These are phyloP conservation scores for Cryptosporidium bovis DNA, from an alignment of 169 alveolate species.

Conservation along the genomic window DNA sequence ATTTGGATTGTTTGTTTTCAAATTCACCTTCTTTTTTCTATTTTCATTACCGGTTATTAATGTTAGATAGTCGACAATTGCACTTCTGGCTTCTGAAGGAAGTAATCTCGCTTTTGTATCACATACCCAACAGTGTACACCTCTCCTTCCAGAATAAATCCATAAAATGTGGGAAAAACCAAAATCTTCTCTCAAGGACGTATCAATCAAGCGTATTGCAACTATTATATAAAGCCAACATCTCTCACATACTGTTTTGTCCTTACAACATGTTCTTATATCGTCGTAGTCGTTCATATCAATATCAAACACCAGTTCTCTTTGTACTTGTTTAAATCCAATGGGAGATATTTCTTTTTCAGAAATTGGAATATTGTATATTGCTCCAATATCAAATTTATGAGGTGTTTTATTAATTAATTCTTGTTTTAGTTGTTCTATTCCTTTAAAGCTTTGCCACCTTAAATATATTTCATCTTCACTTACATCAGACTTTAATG, in stretches of 20 bases:
- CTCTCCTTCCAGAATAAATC: conserved; percentile 99
- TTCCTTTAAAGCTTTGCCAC: conserved; percentile 81
- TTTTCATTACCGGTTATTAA: conserved; percentile 80
- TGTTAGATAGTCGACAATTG: conserved; percentile 83
- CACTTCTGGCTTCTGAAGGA: conserved; percentile 81
- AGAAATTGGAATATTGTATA: conserved; percentile 88
- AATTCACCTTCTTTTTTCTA: conserved; percentile 79
- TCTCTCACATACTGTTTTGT: conserved; percentile 93
- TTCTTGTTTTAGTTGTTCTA: conserved; percentile 81
- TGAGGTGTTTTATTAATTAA: conserved; percentile 82
- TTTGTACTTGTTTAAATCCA: conserved; percentile 64
- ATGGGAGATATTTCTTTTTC: conserved; percentile 77
- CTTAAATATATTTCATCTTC: conserved; percentile 86
- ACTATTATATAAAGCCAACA: conserved; percentile 93
- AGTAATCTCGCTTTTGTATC: conserved; percentile 83
- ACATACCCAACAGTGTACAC: conserved; percentile 99
- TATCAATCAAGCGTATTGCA: conserved; percentile 84
- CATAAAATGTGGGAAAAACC: conserved; percentile 93
- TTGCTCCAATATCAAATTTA: conserved; percentile 95
- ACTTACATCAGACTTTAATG: conserved; percentile 47
- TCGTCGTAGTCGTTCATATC: conserved; percentile 99
- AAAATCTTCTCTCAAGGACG: conserved; percentile 91
- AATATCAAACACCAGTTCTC: conserved; percentile 96
- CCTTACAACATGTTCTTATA: conserved; percentile 97
- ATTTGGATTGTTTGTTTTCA: conserved; percentile 14